A percentile compares a stretch with the other conserved stretches of the same genome.
Conservation (phyloP, 2,329 filamentous ascomycete species). For the Trichoderma polysporum region DNA sequence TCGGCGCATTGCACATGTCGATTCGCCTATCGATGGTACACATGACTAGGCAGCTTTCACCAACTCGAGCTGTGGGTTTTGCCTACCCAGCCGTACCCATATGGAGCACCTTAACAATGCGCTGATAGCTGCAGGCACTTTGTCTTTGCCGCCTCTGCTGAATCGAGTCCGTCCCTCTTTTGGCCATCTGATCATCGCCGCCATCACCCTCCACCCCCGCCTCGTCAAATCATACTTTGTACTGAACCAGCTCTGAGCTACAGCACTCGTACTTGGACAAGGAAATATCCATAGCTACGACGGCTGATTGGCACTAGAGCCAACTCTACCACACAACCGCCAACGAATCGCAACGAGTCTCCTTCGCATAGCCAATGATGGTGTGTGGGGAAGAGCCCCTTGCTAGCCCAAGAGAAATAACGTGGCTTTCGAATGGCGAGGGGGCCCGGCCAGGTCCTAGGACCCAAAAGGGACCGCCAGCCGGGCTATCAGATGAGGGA, state of each 20-base stretch:
- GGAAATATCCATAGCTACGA: neutral
- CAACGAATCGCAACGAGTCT: slow-evolving; percentile 1
- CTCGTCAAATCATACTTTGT: neutral
- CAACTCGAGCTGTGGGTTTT: neutral
- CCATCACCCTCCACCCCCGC: neutral
- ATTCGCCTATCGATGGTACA: neutral
- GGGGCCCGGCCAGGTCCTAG: neutral
- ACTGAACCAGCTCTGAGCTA: neutral
- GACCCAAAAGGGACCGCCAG: neutral
- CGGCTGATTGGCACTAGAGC: slow-evolving; percentile 1
- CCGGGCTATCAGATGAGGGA: neutral
- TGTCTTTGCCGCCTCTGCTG: neutral
- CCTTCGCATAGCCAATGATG: neutral
- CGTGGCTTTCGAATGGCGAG: slow-evolving; percentile 11
- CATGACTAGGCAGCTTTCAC: neutral
- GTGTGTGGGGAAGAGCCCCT: slow-evolving; percentile 12
- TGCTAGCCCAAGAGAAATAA: slow-evolving; percentile 16
- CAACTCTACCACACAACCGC: neutral
- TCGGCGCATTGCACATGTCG: neutral
- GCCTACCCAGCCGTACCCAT: neutral
- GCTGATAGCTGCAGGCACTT: neutral
- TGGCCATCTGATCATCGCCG: slow-evolving; percentile 3
- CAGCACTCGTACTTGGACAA: too few species aligned
- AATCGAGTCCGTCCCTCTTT: neutral
- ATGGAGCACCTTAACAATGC: neutral